A percentile compares a stretch with the other conserved stretches of the same genome.
Evolutionary conservation across 1,284 basidiomycete species (phyloP).

Genomic region (Sporisorium iseilematis-ciliati): DNA sequence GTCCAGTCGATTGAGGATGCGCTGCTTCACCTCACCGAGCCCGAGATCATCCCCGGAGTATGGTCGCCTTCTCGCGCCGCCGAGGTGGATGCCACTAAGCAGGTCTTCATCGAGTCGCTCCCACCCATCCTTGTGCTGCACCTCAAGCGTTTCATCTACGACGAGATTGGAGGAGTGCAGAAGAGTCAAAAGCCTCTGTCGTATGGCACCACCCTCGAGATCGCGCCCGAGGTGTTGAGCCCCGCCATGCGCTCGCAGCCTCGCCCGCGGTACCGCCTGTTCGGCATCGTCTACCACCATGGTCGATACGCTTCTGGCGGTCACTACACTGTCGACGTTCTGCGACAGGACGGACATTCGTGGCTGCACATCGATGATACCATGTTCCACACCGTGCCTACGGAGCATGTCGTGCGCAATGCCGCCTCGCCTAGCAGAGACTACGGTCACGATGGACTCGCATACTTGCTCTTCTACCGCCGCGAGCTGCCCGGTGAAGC

Average conservation of each 20-base stretch:
- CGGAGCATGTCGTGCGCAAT: conserved; percentile 82
- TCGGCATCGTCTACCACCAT: conserved; percentile 94
- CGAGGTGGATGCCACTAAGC: conserved; percentile 85
- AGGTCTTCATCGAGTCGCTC: conserved; percentile 85
- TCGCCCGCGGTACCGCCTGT: conserved; percentile 81
- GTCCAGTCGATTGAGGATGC: conserved; percentile 87
- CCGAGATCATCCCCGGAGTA: conserved; percentile 84
- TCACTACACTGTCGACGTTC: conserved; percentile 93
- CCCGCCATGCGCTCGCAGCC: conserved; percentile 63
- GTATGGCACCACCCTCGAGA: conserved; percentile 82
- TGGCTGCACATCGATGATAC: conserved; percentile 97
- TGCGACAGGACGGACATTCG: conserved; percentile 79
- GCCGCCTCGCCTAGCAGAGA: conserved; percentile 59
- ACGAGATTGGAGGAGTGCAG: conserved; percentile 82
- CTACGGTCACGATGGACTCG: conserved; percentile 70
- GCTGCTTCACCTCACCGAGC: conserved; percentile 81
- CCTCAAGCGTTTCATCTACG: conserved; percentile 92
- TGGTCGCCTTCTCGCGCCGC: conserved; percentile 67
- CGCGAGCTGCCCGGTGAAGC: conserved; percentile 56
- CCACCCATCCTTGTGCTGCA: conserved; percentile 90
- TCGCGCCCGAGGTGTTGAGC: conserved; percentile 71
- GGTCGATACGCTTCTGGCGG: conserved; percentile 90
- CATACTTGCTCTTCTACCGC: conserved; percentile 89
- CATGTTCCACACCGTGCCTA: conserved; percentile 75
- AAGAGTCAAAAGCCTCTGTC: conserved; percentile 87